Evolutionary conservation across 495 filamentous ascomycete genomes (phyloP).

Genomic region (Aspergillus homomorphus): DNA sequence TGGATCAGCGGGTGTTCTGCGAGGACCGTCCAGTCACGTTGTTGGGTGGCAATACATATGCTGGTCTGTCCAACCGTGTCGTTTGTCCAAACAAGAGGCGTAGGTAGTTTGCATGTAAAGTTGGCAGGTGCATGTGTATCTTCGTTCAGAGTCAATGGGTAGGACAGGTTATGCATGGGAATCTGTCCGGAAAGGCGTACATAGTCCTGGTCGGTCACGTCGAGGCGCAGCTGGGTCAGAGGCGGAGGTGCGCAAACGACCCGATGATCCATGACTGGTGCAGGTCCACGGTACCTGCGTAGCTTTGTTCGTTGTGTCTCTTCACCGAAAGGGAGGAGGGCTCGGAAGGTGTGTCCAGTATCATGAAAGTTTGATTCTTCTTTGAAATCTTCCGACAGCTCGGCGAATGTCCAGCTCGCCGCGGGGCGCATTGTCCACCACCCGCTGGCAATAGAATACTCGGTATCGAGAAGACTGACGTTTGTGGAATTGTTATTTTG

Average conservation of each 20-base stretch:
- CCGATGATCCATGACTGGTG: conserved; percentile 1
- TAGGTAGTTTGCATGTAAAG: background rate
- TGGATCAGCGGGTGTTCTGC: background rate
- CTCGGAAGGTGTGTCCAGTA: conserved; percentile 3
- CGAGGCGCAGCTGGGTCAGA: background rate
- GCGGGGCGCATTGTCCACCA: background rate
- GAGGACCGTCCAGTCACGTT: background rate
- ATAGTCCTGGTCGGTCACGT: background rate
- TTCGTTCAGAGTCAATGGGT: background rate
- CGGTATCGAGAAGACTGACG: background rate
- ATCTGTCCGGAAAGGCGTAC: background rate
- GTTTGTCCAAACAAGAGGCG: background rate
- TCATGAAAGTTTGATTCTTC: background rate
- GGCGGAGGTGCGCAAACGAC: background rate
- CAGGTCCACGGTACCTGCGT: background rate
- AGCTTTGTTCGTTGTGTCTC: background rate
- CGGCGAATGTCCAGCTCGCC: conserved; percentile 5
- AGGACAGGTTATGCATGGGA: background rate
- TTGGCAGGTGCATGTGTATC: background rate
- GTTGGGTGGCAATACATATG: background rate
- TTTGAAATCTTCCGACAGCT: background rate
- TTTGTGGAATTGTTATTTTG: background rate
- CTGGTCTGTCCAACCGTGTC: background rate
- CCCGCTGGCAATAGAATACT: background rate
- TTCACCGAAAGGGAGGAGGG: conserved; percentile 1